A percentile compares a stretch with the other conserved stretches of the same genome.
phyloP scores from a whole-genome alignment of 192 early-diverging fungal species.

The Podila epicladia region DNA sequence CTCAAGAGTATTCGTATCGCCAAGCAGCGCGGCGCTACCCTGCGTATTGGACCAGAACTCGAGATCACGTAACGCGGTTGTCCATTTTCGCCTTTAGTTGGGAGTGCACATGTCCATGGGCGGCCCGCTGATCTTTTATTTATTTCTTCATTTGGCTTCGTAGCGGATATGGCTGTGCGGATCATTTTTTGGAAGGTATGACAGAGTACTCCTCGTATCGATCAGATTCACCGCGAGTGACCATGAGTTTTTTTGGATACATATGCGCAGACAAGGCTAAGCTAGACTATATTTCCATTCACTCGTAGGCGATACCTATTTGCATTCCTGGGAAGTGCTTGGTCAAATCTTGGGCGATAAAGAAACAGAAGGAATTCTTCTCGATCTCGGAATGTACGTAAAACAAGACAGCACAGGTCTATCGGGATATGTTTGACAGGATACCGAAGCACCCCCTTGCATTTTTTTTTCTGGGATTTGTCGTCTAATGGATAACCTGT shows the following conservation, averaged over 20 bases:
- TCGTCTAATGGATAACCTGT: background rate
- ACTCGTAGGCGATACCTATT: slow-evolving; percentile 83
- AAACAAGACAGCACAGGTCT: too few species aligned
- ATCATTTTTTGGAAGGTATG: slow-evolving; percentile 94
- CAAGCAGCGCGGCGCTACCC: slow-evolving; percentile 79
- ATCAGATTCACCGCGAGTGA: background rate
- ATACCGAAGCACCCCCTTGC: too few species aligned
- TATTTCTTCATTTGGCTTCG: background rate
- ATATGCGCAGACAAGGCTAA: background rate
- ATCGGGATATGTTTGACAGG: too few species aligned
- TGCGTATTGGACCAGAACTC: slow-evolving; percentile 94
- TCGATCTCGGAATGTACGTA: slow-evolving; percentile 93
- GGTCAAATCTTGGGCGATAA: slow-evolving; percentile 73
- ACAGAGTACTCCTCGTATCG: background rate
- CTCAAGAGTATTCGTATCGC: slow-evolving; percentile 84
- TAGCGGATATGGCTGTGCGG: slow-evolving; percentile 97
- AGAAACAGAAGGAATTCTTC: slow-evolving; percentile 78
- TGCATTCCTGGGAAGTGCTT: slow-evolving; percentile 96
- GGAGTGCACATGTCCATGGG: background rate
- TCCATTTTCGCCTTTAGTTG: background rate
- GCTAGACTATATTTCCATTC: background rate
- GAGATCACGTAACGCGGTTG: slow-evolving; percentile 88
- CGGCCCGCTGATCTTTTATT: background rate
- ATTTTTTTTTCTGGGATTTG: slow-evolving; percentile 5
- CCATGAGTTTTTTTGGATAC: background rate